Evolutionary conservation across 2,329 filamentous ascomycete genomes (phyloP), one percentile per base, ranked within the genome.

Genomic region (Fusarium floridanum): DNA sequence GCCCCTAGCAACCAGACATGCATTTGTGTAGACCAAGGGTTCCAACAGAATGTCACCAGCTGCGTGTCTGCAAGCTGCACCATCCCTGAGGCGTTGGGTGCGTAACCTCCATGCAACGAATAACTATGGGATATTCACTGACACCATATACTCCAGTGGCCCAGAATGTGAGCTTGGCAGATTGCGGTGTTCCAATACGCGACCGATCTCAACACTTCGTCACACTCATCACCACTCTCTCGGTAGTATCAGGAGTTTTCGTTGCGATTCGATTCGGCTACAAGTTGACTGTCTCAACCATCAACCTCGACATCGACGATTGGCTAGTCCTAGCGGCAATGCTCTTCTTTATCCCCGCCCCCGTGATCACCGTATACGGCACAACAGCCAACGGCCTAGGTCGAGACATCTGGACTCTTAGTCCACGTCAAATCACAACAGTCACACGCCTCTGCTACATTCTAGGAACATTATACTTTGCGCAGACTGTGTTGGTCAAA

Each of bases 321-420:
- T 55, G 43, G 43, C 11, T 55, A 16, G 45, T 45, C 6, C 20
- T 63, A 4, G 43, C 17, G 2, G 20, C 32, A 8, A 37, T 39
- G 8, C 2, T 32, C 24, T n/a, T 11, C 20, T 16, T 55, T 1
- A 27, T 63, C 5, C 32, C 61, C 2, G 24, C 17, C 6, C 9
- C 45, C 17, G 11, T 39, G 1, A 27, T 63, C 17, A 41, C 27
- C n/a, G 37, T 20, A 2, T n/a, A 16, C 10, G 34, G 43, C 17
- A 32, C 36, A 22, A 32, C 8, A 2, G 20, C 32, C n/a, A 37
- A 55, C 5, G 61, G 61, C 7, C 43, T 66, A 2, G 60, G 66
- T 6, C 36, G 41, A 32, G 86, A 88, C 59, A 82, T 88, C 17
- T 88, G 86, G 86, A 85, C 84, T 5, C 71, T 88, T 8, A 68